Percentiles rank a stretch among this genome's conserved stretches.
phyloP scores from a whole-genome alignment of 2,329 filamentous ascomycete genomes.

The Raffaelea albimanens region DNA sequence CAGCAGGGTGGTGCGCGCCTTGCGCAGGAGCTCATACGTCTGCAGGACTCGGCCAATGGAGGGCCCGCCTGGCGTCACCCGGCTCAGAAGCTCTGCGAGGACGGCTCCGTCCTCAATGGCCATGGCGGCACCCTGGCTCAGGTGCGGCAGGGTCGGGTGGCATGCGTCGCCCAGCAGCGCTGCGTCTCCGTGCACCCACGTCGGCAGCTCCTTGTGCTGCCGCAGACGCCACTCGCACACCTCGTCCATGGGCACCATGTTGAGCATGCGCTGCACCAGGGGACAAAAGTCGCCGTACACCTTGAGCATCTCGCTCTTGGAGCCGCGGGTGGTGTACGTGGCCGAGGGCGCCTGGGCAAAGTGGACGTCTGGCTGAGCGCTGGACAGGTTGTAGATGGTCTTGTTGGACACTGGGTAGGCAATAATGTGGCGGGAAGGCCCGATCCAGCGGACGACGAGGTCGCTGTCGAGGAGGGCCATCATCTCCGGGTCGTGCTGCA shows the following conservation, averaged over 20 bases:
- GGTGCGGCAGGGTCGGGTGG: constrained; percentile 58
- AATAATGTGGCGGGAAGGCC: constrained; percentile 65
- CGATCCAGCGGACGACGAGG: constrained; percentile 65
- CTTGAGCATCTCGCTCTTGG: constrained; percentile 51
- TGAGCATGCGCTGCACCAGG: constrained; percentile 47
- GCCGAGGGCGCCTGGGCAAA: constrained; percentile 47
- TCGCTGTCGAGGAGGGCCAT: constrained; percentile 58
- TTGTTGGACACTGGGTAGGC: constrained; percentile 65
- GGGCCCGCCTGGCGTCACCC: constrained; percentile 14
- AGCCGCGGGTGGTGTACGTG: constrained; percentile 55
- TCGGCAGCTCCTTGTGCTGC: constrained; percentile 44
- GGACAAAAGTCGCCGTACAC: constrained; percentile 54
- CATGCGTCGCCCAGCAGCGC: constrained; percentile 55
- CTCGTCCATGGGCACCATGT: constrained; percentile 50
- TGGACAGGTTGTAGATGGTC: constrained; percentile 55
- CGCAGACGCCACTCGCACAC: constrained; percentile 58
- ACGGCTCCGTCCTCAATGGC: constrained; percentile 59
- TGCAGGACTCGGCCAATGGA: constrained; percentile 21
- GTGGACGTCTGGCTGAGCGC: constrained; percentile 51
- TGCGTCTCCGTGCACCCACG: constrained; percentile 48
- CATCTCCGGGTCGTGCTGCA: constrained; percentile 58
- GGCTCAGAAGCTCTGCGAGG: constrained; percentile 41
- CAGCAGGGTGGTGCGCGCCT: constrained; percentile 41
- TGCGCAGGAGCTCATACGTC: constrained; percentile 47
- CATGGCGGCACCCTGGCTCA: constrained; percentile 59